These are phyloP conservation scores for Ceratorhiza oryzae-sativae DNA, from an alignment of 1,284 basidiomycete species.

Conservation along the genomic window DNA sequence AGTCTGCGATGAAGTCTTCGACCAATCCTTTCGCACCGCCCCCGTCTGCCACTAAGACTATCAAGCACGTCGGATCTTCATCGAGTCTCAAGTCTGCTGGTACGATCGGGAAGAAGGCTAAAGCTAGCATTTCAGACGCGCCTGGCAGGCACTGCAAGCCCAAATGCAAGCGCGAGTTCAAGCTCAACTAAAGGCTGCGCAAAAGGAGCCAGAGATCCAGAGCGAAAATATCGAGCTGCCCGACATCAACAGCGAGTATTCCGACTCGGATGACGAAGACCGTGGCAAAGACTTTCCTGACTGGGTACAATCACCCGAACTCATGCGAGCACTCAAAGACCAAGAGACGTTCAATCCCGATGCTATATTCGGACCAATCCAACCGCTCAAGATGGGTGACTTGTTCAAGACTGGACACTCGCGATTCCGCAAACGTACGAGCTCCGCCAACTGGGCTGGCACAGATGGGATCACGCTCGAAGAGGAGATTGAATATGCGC, in stretches of 20 bases:
- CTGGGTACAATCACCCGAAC: slow-evolving; percentile 91
- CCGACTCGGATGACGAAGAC: slow-evolving; percentile 90
- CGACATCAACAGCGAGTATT: slow-evolving; percentile 92
- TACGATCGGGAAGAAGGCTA: slow-evolving; percentile 27
- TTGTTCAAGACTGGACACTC: slow-evolving; percentile 64
- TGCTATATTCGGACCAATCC: slow-evolving; percentile 75
- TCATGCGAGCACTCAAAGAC: slow-evolving; percentile 74
- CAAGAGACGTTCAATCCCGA: slow-evolving; percentile 90
- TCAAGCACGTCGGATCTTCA: slow-evolving; percentile 29
- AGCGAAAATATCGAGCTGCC: slow-evolving; percentile 90
- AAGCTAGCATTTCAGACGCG: slow-evolving; percentile 31
- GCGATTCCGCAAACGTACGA: slow-evolving; percentile 83
- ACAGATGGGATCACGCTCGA: slow-evolving; percentile 80
- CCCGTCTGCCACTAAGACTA: slow-evolving; percentile 23
- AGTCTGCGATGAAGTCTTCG: slow-evolving; percentile 39
- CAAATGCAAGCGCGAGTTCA: slow-evolving; percentile 49
- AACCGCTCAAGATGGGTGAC: slow-evolving; percentile 50
- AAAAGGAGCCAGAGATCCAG: slow-evolving; percentile 54
- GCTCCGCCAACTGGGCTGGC: slow-evolving; percentile 93
- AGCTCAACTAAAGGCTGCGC: slow-evolving; percentile 55
- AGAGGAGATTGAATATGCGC: slow-evolving; percentile 86
- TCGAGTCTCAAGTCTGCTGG: slow-evolving; percentile 28
- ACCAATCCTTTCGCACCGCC: slow-evolving; percentile 25
- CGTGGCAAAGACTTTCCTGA: slow-evolving; percentile 74
- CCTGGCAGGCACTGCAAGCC: slow-evolving; percentile 68